Percentiles rank a stretch among this genome's conserved stretches.
Evolutionary conservation across 129 eudicot species (phyloP).

Genomic region (Flaveria brownii): DNA sequence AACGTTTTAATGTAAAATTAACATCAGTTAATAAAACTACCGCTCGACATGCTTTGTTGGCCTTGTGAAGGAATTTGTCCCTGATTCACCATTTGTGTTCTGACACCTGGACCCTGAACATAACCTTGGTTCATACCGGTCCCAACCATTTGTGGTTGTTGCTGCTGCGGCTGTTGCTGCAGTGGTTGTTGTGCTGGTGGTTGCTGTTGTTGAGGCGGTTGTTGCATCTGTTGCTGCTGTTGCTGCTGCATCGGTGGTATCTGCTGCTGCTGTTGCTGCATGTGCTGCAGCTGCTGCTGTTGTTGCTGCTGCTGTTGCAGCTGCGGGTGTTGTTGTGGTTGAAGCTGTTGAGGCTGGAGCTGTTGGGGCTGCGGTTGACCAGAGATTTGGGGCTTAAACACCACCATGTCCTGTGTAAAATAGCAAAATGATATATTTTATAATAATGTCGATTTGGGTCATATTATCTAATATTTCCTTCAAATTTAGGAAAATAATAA

Average conservation of each 20-base stretch:
- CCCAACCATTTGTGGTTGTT: slow-evolving; percentile 69
- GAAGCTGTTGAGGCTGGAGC: slow-evolving; percentile 49
- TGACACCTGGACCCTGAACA: slow-evolving; percentile 75
- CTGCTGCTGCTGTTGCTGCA: slow-evolving; percentile 55
- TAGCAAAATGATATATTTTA: not conserved
- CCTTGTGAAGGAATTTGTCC: slow-evolving; percentile 87
- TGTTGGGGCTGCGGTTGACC: slow-evolving; percentile 70
- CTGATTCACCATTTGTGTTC: slow-evolving; percentile 66
- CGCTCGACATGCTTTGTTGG: slow-evolving; percentile 64
- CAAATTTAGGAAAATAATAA: not conserved
- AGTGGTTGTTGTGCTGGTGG: slow-evolving; percentile 22
- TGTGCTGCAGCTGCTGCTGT: slow-evolving; percentile 41
- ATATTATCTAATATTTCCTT: not conserved
- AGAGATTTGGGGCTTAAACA: slow-evolving; percentile 92
- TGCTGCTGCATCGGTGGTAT: slow-evolving; percentile 44
- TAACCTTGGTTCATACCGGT: slow-evolving; percentile 69
- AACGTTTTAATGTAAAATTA: not conserved
- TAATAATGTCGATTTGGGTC: not conserved
- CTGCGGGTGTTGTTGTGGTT: slow-evolving; percentile 46
- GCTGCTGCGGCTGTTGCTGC: slow-evolving; percentile 57
- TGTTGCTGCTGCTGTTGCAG: slow-evolving; percentile 38
- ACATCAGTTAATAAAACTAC: slow-evolving; percentile 49
- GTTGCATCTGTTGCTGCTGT: slow-evolving; percentile 52
- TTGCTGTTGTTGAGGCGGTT: slow-evolving; percentile 44
- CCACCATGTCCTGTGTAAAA: slow-evolving; percentile 84